phyloP scores from a whole-genome alignment of 495 filamentous ascomycete species.

The Penicillium simplicissimum region DNA sequence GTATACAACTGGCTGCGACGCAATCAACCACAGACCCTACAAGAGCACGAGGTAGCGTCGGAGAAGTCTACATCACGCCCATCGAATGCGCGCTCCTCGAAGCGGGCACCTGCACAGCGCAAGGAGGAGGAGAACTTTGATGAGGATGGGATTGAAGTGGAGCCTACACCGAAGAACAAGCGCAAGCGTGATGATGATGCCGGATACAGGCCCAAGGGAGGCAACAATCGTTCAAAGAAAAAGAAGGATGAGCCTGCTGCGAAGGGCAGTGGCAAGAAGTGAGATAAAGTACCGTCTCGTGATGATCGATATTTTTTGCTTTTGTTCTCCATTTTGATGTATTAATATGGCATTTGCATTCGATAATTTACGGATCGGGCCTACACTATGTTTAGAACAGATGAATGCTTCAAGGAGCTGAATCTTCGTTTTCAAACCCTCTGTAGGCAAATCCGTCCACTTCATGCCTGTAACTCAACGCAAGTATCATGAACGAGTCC shows the following conservation, averaged over 20 bases:
- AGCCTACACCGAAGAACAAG: conserved; percentile 47
- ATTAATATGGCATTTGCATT: conserved; percentile 26
- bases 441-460: not conserved
- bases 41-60: conserved; percentile 69
- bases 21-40: conserved; percentile 77
- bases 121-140: conserved; percentile 56
- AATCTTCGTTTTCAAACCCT: not conserved
- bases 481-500: too few species aligned
- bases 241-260: conserved; percentile 57
- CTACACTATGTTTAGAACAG: not conserved
- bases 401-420: not conserved
- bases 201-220: conserved; percentile 69
- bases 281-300: not conserved
- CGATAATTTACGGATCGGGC: not conserved
- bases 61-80: conserved; percentile 57
- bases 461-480: too few species aligned
- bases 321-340: conserved; percentile 16
- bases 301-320: not conserved
- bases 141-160: conserved; percentile 51
- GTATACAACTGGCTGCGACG: conserved; percentile 89
- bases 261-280: conserved; percentile 41
- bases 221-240: conserved; percentile 60
- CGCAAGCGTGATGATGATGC: conserved; percentile 68
- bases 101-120: conserved; percentile 41
- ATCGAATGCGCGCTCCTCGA: conserved; percentile 40